These are phyloP conservation scores for Niebla homalea DNA, from an alignment of 495 filamentous ascomycete genomes.

Conservation along the genomic window DNA sequence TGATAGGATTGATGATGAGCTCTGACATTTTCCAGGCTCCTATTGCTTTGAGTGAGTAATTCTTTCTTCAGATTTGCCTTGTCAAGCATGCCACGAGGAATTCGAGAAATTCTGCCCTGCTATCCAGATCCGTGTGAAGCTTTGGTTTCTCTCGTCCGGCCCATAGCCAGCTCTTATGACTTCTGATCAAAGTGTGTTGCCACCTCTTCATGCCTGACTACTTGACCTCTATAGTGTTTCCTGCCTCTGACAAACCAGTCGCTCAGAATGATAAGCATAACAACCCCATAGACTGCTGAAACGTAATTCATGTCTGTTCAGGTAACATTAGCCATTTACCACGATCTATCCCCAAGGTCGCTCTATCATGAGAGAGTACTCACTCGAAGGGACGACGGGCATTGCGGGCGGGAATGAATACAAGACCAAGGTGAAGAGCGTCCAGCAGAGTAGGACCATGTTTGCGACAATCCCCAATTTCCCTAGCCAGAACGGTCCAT, in stretches of 20 bases:
- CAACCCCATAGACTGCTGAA: slow-evolving; percentile 35
- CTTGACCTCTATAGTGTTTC: slow-evolving; percentile 24
- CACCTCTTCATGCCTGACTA: slow-evolving; percentile 7
- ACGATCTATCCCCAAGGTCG: background rate
- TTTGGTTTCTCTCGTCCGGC: no score
- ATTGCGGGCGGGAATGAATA: slow-evolving; percentile 36
- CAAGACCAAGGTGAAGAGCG: slow-evolving; percentile 39
- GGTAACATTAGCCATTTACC: background rate
- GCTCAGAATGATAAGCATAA: slow-evolving; percentile 26
- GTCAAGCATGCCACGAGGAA: no score
- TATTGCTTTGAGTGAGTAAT: no score
- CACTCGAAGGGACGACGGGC: slow-evolving; percentile 26
- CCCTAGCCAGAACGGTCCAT: slow-evolving; percentile 40
- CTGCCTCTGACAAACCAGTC: slow-evolving; percentile 37
- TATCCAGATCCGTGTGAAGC: no score
- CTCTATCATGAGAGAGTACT: background rate
- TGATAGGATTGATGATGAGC: no score
- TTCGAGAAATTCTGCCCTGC: no score
- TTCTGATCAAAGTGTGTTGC: background rate
- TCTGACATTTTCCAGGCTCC: no score
- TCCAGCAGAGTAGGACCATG: slow-evolving; percentile 36
- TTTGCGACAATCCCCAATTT: slow-evolving; percentile 30
- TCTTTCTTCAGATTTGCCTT: no score
- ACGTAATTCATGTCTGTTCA: slow-evolving; percentile 43
- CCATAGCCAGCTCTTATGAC: no score